Evolutionary conservation across 1,284 basidiomycete genomes (phyloP).

Genomic region (Prillingera fragicola): DNA sequence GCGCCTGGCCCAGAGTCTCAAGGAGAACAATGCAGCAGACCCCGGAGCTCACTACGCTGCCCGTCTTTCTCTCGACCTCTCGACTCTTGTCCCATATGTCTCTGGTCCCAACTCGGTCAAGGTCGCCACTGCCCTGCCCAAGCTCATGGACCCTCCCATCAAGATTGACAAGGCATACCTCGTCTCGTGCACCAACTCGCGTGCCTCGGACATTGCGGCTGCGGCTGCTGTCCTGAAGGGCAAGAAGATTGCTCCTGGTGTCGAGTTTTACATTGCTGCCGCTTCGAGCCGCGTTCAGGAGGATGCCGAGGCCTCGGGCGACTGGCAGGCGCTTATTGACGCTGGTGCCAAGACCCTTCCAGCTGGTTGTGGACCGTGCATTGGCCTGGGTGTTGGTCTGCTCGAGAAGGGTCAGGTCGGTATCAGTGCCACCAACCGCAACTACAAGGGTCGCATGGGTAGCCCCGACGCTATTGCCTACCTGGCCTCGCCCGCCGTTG

Average conservation of each 20-base stretch:
- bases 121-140: conserved; percentile 81
- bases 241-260: conserved; percentile 76
- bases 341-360: conserved; percentile 90
- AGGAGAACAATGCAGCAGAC: conserved; percentile 63
- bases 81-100: conserved; percentile 88
- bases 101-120: conserved; percentile 98
- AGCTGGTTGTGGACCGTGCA: conserved; percentile 96
- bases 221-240: conserved; percentile 85
- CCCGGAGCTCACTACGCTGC: conserved; percentile 75
- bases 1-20: conserved; percentile 64
- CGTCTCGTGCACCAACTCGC: conserved; percentile 96
- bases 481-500: conserved; percentile 91
- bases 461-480: conserved; percentile 92
- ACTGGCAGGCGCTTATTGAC: conserved; percentile 80
- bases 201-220: conserved; percentile 87
- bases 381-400: conserved; percentile 87
- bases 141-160: conserved; percentile 67
- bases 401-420: conserved; percentile 91
- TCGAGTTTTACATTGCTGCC: conserved; percentile 97
- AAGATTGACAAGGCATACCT: conserved; percentile 96
- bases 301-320: conserved; percentile 76
- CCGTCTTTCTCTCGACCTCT: conserved; percentile 85
- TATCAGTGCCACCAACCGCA: conserved; percentile 96
- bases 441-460: conserved; percentile 99
- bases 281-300: conserved; percentile 86